phyloP scores from a whole-genome alignment of 2,329 filamentous ascomycete species.

The Phyllachora maydis region DNA sequence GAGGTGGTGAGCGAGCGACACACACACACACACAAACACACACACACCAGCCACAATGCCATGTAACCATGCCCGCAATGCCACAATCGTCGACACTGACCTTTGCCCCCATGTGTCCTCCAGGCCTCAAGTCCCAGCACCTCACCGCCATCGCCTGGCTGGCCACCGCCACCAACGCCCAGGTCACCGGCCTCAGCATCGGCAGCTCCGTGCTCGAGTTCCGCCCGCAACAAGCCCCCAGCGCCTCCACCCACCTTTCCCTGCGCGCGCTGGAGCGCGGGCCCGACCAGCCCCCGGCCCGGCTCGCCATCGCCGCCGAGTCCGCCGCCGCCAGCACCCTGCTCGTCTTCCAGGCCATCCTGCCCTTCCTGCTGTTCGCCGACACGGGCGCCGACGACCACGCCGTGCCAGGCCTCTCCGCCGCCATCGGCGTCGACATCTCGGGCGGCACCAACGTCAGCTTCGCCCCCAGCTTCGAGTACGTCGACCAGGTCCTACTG shows the following conservation, averaged over 20 bases:
- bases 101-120: background rate
- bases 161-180: constrained; percentile 25
- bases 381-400: constrained; percentile 17
- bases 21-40: background rate
- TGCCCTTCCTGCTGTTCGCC: constrained; percentile 36
- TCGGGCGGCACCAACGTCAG: constrained; percentile 37
- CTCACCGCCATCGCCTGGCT: constrained; percentile 33
- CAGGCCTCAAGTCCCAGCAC: constrained; percentile 40
- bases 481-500: constrained; percentile 38
- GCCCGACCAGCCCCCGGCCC: too few relatives aligned
- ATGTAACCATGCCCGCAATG: background rate
- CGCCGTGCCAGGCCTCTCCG: too few relatives aligned
- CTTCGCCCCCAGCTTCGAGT: constrained; percentile 38
- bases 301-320: constrained; percentile 25
- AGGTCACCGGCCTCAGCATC: constrained; percentile 25
- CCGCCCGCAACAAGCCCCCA: constrained; percentile 16
- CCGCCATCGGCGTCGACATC: constrained; percentile 27
- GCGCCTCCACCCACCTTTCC: too few relatives aligned
- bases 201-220: constrained; percentile 30
- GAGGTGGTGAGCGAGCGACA: constrained; percentile 12
- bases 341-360: constrained; percentile 36
- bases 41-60: background rate
- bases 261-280: too few relatives aligned
- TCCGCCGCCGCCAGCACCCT: constrained; percentile 30
- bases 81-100: background rate